Percentiles rank a stretch among this genome's conserved stretches.
Conservation (phyloP, 2,329 filamentous ascomycete species). For the Microsporum ferrugineum region DNA sequence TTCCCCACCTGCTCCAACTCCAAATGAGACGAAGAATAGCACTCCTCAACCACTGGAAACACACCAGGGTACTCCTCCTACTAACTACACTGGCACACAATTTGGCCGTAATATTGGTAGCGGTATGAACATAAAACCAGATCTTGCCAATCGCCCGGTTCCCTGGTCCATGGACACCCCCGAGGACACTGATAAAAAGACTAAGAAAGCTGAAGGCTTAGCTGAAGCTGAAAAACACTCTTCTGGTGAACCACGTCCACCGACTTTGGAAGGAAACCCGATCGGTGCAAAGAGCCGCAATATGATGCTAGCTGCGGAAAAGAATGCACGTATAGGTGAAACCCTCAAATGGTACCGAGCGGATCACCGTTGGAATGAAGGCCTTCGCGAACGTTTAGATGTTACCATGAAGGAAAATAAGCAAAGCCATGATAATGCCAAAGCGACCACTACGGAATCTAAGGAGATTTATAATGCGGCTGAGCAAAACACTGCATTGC, state of each 20-base stretch:
- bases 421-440: neutral
- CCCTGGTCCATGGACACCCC: neutral
- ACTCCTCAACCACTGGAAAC: neutral
- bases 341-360: slow-evolving; percentile 11
- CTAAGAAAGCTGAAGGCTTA: neutral
- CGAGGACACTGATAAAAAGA: neutral
- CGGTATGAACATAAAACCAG: neutral
- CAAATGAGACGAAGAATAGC: neutral
- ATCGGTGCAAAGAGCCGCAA: neutral
- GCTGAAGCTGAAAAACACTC: slow-evolving; percentile 1
- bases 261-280: neutral
- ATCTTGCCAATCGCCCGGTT: neutral
- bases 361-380: slow-evolving; percentile 8
- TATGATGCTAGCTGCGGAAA: neutral
- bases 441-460: neutral
- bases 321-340: slow-evolving; percentile 4
- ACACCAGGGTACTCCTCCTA: neutral
- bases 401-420: slow-evolving; percentile 7
- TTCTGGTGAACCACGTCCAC: slow-evolving; percentile 7
- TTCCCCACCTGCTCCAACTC: neutral
- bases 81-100: neutral
- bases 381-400: slow-evolving; percentile 8
- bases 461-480: neutral
- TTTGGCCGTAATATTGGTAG: neutral
- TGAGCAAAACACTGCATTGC: slow-evolving; percentile 9